Evolutionary conservation across 164 flowering plant genomes (phyloP).

Genomic region (Pachysandra terminalis): DNA sequence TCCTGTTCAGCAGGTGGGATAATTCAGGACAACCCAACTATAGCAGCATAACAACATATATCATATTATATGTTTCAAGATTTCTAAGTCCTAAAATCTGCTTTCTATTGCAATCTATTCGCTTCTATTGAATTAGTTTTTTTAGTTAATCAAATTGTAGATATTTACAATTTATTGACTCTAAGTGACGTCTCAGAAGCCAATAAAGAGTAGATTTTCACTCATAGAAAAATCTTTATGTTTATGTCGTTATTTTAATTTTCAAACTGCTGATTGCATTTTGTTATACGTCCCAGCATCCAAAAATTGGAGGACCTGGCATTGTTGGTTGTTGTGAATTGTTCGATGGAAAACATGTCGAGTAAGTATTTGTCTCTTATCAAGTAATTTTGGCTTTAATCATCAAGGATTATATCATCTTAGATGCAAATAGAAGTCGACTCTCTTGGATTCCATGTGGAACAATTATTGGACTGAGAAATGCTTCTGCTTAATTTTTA

Average conservation of each 20-base stretch:
- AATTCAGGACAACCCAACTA: too few species aligned
- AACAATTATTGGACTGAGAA: neutral
- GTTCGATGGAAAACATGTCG: slow-evolving; percentile 55
- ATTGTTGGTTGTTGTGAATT: slow-evolving; percentile 64
- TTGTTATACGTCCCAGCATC: slow-evolving; percentile 40
- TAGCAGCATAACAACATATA: too few species aligned
- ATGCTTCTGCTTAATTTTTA: neutral
- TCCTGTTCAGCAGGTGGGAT: too few species aligned
- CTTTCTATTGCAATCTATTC: too few species aligned
- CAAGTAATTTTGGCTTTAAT: neutral
- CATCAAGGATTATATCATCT: neutral
- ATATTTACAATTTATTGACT: too few species aligned
- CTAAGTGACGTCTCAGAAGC: neutral
- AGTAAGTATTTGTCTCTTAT: slow-evolving; percentile 49
- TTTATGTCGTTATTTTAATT: neutral
- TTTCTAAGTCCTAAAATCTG: too few species aligned
- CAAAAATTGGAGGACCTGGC: slow-evolving; percentile 91
- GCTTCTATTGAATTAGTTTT: too few species aligned
- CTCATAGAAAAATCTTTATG: neutral
- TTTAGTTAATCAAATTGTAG: too few species aligned
- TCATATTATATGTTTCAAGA: too few species aligned
- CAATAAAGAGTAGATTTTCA: too few species aligned
- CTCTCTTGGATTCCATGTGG: neutral
- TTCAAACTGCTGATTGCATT: slow-evolving; percentile 15
- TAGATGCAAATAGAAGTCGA: neutral